Percentiles rank a stretch among this genome's conserved stretches.
phyloP scores from a whole-genome alignment of 345 rosid genomes.

The Syzygium aromaticum region DNA sequence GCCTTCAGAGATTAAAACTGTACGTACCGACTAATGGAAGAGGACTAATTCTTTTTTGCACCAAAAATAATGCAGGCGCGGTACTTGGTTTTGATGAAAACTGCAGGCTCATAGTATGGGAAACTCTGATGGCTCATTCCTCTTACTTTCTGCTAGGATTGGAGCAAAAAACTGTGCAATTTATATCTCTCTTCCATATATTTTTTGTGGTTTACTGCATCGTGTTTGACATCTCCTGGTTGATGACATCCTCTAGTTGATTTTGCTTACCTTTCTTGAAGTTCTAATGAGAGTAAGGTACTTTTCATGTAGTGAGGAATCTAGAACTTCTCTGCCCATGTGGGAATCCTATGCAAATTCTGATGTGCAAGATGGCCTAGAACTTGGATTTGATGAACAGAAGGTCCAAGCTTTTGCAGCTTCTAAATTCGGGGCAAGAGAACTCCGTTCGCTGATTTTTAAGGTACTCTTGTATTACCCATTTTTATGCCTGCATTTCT shows the following conservation, averaged over 20 bases:
- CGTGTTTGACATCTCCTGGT: not conserved
- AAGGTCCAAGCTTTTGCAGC: slow-evolving; percentile 62
- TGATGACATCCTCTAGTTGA: not conserved
- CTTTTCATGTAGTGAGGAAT: slow-evolving; percentile 49
- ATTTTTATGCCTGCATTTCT: not conserved
- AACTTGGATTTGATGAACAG: slow-evolving; percentile 60
- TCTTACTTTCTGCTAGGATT: not conserved
- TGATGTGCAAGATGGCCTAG: slow-evolving; percentile 34
- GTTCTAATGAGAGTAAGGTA: not conserved
- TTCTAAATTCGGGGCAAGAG: slow-evolving; percentile 42
- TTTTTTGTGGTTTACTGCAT: not conserved
- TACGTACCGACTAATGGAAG: not conserved
- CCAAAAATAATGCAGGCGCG: not conserved
- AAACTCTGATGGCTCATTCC: not conserved
- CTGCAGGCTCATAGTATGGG: not conserved
- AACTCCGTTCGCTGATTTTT: slow-evolving; percentile 59
- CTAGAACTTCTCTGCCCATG: slow-evolving; percentile 40
- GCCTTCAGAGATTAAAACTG: not conserved
- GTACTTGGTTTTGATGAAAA: not conserved
- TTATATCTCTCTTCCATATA: not conserved
- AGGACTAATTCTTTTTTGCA: not conserved
- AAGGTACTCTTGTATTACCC: slow-evolving; percentile 34
- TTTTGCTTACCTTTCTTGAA: not conserved
- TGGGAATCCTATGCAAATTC: slow-evolving; percentile 40
- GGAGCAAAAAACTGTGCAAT: not conserved